Conservation (phyloP, 805 yeast genomes). For the Candida stauntonica region DNA sequence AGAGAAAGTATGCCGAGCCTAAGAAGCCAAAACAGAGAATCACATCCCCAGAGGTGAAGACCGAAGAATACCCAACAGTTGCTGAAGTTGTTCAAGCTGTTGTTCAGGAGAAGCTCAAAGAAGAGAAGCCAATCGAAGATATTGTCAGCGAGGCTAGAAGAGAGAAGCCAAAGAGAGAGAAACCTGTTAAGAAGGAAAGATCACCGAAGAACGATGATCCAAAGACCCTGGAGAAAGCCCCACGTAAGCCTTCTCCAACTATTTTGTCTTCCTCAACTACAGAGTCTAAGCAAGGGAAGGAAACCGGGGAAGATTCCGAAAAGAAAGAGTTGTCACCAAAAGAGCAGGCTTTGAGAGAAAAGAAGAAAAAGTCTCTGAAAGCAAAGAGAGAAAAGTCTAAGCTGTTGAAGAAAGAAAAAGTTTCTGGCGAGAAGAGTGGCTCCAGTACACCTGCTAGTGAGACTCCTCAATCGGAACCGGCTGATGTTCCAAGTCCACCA, state of each 20-base stretch:
- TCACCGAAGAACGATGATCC: slow-evolving; percentile 1
- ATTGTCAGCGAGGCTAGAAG: not conserved
- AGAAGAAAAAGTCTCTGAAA: slow-evolving; percentile 1
- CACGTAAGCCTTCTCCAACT: not conserved
- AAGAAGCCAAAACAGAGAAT: slow-evolving; percentile 6
- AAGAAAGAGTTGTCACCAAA: not conserved
- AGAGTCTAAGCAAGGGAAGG: not conserved
- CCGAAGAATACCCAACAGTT: no score
- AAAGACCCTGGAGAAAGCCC: slow-evolving; percentile 1
- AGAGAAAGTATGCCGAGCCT: slow-evolving; percentile 13
- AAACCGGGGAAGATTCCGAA: no score
- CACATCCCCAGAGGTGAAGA: not conserved
- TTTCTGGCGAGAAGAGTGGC: not conserved
- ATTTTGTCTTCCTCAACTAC: not conserved
- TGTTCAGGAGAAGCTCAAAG: not conserved
- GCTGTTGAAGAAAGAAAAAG: not conserved
- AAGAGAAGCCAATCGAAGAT: not conserved
- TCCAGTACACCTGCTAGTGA: no score
- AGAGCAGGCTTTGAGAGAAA: slow-evolving; percentile 2
- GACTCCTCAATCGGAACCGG: no score
- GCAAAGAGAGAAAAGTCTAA: not conserved
- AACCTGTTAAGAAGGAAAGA: not conserved
- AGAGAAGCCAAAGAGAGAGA: slow-evolving; percentile 1
- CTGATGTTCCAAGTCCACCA: no score
- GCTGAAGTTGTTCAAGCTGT: not conserved